Evolutionary conservation across 495 filamentous ascomycete genomes (phyloP), one percentile per base, ranked within the genome.

Genomic region (Hypomontagnella submonticulosa): DNA sequence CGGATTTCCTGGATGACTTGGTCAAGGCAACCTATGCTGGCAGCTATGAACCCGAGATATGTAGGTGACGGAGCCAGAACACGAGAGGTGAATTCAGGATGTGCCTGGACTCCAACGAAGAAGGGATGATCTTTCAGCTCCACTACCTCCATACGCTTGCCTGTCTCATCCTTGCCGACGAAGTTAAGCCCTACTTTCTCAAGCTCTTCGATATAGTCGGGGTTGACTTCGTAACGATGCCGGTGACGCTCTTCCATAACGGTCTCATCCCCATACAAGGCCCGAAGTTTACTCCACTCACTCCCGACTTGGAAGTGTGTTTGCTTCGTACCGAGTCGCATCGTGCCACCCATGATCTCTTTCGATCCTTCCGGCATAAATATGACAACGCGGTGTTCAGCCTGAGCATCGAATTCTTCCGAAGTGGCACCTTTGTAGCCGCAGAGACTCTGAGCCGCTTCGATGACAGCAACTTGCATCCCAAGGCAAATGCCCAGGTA

Each of bases 401-500:
- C 80, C 2, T 77, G 57, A 0, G 80, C 77, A 57, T 88, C 73
- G 52, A 95, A 83, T 72, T 97, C 92, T 37, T 84, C 85, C 20
- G 85, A 89, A 10, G 80, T 83, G 2, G 90, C 92, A 47, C 80
- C 77, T 5, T 76, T 60, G 40, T 90, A 77, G 23, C 80, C 85
- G 78, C 83, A 88, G 8, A 92, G 78, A 59, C 92, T 85, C 34
- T 90, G 84, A n/a, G 91, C 91, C 61, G 85, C 91, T 71, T 98
- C 94, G 62, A 97, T 90, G 12, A 97, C 93, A 13, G 95, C 93
- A 36, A 97, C 80, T 75, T 99, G 95, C 88, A 99, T 91, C 36
- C 95, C 95, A 12, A 99, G 85, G 75, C 95, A 99, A 56, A 99
- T 90, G 52, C 95, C 94, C 6, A 98, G 84, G 78, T 89, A 97